These are phyloP conservation scores for Plantago elongata DNA, from an alignment of 257 asterid genomes.

Conservation along the genomic window DNA sequence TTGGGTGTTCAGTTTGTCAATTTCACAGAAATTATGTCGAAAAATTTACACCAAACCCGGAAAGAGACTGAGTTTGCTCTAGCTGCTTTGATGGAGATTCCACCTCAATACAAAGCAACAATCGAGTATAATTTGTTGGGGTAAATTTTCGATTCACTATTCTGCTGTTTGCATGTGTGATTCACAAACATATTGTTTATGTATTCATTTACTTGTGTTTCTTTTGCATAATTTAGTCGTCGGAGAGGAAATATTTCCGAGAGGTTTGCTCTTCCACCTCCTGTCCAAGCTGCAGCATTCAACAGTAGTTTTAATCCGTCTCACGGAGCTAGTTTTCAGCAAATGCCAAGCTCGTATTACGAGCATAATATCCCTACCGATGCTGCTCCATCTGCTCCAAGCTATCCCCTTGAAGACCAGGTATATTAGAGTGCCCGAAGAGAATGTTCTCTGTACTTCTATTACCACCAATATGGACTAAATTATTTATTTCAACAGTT, in stretches of 20 bases:
- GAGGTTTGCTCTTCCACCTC: constrained; percentile 53
- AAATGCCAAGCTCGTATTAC: constrained; percentile 19
- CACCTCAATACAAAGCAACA: constrained; percentile 57
- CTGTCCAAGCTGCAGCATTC: constrained; percentile 30
- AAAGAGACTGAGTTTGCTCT: constrained; percentile 61
- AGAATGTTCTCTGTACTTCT: neutral
- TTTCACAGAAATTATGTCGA: constrained; percentile 55
- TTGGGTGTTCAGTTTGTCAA: constrained; percentile 41
- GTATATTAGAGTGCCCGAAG: constrained; percentile 11
- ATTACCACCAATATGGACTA: too few species aligned
- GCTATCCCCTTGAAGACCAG: constrained; percentile 37
- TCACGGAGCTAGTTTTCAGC: constrained; percentile 26
- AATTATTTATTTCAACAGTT: too few species aligned
- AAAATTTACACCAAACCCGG: constrained; percentile 33
- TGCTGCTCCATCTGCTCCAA: constrained; percentile 38
- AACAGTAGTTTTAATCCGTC: constrained; percentile 21
- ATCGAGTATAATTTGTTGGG: constrained; percentile 44
- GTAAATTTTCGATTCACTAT: constrained; percentile 20
- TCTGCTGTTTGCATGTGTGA: neutral
- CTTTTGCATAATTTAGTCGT: constrained; percentile 21
- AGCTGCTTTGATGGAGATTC: constrained; percentile 56
- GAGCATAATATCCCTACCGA: constrained; percentile 19
- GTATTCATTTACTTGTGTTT: neutral
- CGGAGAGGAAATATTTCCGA: constrained; percentile 32
- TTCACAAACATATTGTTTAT: neutral